These are phyloP conservation scores for Centrapalus pauciflorus DNA, from an alignment of 129 eudicot species.

Conservation along the genomic window DNA sequence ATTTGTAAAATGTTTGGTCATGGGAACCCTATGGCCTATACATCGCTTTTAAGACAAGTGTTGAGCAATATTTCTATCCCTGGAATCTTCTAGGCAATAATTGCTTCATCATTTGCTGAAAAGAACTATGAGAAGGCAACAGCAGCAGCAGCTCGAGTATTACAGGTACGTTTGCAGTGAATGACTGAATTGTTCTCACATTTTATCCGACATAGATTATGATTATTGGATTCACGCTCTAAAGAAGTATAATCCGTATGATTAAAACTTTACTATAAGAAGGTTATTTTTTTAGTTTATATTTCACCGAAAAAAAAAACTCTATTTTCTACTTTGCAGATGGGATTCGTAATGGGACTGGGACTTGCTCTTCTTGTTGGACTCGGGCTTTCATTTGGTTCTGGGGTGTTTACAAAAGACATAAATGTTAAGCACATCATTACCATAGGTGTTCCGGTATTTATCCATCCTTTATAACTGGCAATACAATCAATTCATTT, in stretches of 20 bases:
- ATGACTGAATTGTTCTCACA: no score
- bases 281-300: not conserved
- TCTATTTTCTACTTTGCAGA: slow-evolving; percentile 38
- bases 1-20: not conserved
- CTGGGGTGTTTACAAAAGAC: slow-evolving; percentile 61
- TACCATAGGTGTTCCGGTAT: slow-evolving; percentile 63
- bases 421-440: slow-evolving; percentile 49
- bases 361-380: slow-evolving; percentile 72
- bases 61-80: not conserved
- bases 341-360: slow-evolving; percentile 74
- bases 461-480: not conserved
- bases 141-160: slow-evolving; percentile 66
- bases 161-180: slow-evolving; percentile 63
- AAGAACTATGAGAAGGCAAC: slow-evolving; percentile 76
- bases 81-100: slow-evolving; percentile 55
- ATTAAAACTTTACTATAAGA: not conserved
- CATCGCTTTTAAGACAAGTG: not conserved
- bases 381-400: slow-evolving; percentile 75
- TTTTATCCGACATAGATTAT: no score
- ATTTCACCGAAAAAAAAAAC: not conserved
- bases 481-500: no score
- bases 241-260: not conserved
- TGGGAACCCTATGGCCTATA: not conserved
- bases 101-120: slow-evolving; percentile 94
- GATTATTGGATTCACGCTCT: not conserved